phyloP scores from a whole-genome alignment of 2,329 filamentous ascomycete genomes.

The Clonostachys rhizophaga region DNA sequence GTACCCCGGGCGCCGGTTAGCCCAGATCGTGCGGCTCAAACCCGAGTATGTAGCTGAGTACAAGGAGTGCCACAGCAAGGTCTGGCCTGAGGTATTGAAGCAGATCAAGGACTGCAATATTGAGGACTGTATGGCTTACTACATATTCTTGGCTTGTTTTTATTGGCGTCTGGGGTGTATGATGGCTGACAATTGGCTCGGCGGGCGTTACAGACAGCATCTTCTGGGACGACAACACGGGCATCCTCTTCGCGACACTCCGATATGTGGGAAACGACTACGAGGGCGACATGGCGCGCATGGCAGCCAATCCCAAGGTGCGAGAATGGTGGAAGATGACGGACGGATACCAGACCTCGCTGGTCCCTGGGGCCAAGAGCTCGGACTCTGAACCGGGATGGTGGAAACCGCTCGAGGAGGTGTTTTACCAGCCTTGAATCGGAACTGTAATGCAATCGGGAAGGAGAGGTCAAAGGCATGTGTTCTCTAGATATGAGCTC shows the following conservation, averaged over 20 bases:
- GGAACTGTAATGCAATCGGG: no score
- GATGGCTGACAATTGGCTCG: neutral
- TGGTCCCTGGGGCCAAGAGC: conserved; percentile 54
- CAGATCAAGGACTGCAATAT: conserved; percentile 76
- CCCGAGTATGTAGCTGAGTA: conserved; percentile 63
- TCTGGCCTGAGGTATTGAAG: conserved; percentile 73
- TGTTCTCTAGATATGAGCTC: no score
- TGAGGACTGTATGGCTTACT: conserved; percentile 55
- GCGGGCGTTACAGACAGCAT: conserved; percentile 56
- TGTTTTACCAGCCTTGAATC: conserved; percentile 49
- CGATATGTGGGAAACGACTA: conserved; percentile 75
- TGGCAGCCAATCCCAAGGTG: conserved; percentile 69
- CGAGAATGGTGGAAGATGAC: conserved; percentile 80
- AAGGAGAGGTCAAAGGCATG: no score
- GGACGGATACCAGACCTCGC: conserved; percentile 65
- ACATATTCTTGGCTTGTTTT: neutral
- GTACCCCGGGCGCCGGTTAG: conserved; percentile 52
- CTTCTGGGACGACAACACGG: conserved; percentile 58
- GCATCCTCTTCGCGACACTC: conserved; percentile 69
- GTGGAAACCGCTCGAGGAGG: conserved; percentile 67
- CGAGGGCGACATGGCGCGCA: conserved; percentile 69
- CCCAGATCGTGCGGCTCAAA: conserved; percentile 69
- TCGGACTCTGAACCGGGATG: conserved; percentile 56
- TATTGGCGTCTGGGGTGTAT: no score
- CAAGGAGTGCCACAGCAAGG: conserved; percentile 66